phyloP scores from a whole-genome alignment of 2,329 filamentous ascomycete species.

The Alternaria dauci region DNA sequence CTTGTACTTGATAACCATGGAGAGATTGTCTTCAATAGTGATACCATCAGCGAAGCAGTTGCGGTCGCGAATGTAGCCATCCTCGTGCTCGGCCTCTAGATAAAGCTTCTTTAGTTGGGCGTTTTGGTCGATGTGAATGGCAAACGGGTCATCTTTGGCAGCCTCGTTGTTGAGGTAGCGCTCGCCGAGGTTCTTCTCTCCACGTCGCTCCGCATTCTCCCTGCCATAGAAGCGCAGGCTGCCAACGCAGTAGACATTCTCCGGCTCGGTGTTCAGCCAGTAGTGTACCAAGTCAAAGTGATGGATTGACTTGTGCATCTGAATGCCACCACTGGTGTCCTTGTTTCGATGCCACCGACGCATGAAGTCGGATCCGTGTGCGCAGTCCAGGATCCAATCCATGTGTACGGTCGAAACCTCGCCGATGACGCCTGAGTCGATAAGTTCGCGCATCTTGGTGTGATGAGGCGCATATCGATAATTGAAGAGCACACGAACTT shows the following conservation, averaged over 20 bases:
- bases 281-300: slow-evolving; percentile 72
- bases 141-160: slow-evolving; percentile 66
- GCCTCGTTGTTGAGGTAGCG: slow-evolving; percentile 61
- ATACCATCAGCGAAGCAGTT: slow-evolving; percentile 70
- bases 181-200: slow-evolving; percentile 61
- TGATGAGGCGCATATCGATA: slow-evolving; percentile 72
- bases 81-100: slow-evolving; percentile 69
- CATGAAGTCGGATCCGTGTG: slow-evolving; percentile 69
- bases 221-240: slow-evolving; percentile 68
- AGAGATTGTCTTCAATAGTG: slow-evolving; percentile 72
- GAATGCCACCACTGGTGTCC: slow-evolving; percentile 65
- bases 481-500: slow-evolving; percentile 68
- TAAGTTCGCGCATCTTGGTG: slow-evolving; percentile 65
- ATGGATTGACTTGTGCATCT: slow-evolving; percentile 70
- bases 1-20: slow-evolving; percentile 65
- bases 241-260: slow-evolving; percentile 66
- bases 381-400: slow-evolving; percentile 70
- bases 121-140: slow-evolving; percentile 63
- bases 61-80: slow-evolving; percentile 68
- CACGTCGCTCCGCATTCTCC: slow-evolving; percentile 67
- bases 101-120: slow-evolving; percentile 66
- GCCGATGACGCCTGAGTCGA: slow-evolving; percentile 65
- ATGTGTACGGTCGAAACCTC: slow-evolving; percentile 66
- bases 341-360: slow-evolving; percentile 70
- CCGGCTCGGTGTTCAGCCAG: slow-evolving; percentile 65